Percentiles rank a stretch among this genome's conserved stretches.
These are phyloP conservation scores for Colletotrichum caudatum DNA, from an alignment of 2,329 filamentous ascomycete species.

Conservation along the genomic window DNA sequence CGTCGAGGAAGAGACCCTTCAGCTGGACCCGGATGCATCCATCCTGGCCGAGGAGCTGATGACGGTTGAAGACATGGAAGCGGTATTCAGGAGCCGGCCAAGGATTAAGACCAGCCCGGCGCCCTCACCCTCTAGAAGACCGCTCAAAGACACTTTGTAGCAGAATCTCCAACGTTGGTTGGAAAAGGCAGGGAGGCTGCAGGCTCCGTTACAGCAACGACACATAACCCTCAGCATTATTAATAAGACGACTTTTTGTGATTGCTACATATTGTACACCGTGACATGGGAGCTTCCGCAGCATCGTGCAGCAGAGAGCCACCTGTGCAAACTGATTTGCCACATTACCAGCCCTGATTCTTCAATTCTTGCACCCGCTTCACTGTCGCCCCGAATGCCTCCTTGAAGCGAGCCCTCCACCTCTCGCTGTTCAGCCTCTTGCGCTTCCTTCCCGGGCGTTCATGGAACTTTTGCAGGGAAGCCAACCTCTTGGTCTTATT, in stretches of 20 bases:
- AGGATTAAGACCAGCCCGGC: constrained; percentile 82
- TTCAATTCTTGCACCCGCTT: constrained; percentile 76
- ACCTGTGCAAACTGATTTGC: background rate
- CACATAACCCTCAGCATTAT: constrained; percentile 19
- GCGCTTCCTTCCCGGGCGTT: constrained; percentile 79
- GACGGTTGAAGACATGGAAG: constrained; percentile 79
- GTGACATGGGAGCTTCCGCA: background rate
- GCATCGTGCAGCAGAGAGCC: background rate
- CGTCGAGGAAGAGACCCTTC: constrained; percentile 56
- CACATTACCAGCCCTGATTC: constrained; percentile 80
- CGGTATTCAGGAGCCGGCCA: constrained; percentile 87
- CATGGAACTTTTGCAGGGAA: constrained; percentile 80
- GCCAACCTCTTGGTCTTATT: constrained; percentile 75
- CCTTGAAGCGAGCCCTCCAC: constrained; percentile 77
- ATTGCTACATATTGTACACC: constrained; percentile 37
- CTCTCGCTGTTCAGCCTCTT: constrained; percentile 79
- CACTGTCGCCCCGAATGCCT: constrained; percentile 74
- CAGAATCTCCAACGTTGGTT: too few relatives aligned
- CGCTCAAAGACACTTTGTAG: constrained; percentile 25
- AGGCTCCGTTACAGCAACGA: constrained; percentile 7
- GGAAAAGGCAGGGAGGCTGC: background rate
- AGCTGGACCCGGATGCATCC: constrained; percentile 51
- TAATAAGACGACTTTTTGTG: constrained; percentile 13
- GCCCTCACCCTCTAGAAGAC: constrained; percentile 57
- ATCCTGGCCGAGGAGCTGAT: constrained; percentile 78